Evolutionary conservation across 805 yeast genomes (phyloP), one percentile per base, ranked within the genome.

Genomic region (Wickerhamomyces silvicola): DNA sequence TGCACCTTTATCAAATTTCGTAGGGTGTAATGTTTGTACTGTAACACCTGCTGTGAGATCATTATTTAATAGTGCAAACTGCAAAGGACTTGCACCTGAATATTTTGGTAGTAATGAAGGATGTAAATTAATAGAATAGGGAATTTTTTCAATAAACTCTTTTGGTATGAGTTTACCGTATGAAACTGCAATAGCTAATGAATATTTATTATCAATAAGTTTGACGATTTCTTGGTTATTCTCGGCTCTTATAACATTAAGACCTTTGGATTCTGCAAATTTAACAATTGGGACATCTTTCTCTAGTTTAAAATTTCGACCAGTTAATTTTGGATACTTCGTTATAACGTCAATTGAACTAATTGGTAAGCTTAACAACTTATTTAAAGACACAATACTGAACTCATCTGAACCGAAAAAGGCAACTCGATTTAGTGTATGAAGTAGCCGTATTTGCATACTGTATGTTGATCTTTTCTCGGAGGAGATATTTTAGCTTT

Each of bases 81-180:
- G 97, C 4, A 92, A 59, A 0, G 98, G 98, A 2, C 96, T 81
- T 0, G 97, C 78, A 1, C 98, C 98, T 3, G 86, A 72, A 45
- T 83, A 75, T 28, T 59, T 61, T 0, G 98, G 98, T 7, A 92
- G 65, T 6, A 87, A 53, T 0, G 96, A 86, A 0, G 98, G 98
- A 53, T 92, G 98, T 1, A 92, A 86, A 50, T 92, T 92, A 18
- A 92, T 51, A 0, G 97, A 94, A 48, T 55, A 74, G 10, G 55
- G 53, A 14, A 78, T 58, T 0, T 53, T 30, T 0, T 48, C 30
- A 2, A 92, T 55, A 41, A 86, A 74, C 2, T 53, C 36, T 0
- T 57, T 59, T 0, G 97, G 97, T 4, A 92, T 86, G 27, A 90
- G 61, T 31, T 67, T 66, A 0, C 97, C 98, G 54, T 77, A 92